Evolutionary conservation across 768 basidiomycete genomes (phyloP).

Genomic region (Scleroderma bovista): DNA sequence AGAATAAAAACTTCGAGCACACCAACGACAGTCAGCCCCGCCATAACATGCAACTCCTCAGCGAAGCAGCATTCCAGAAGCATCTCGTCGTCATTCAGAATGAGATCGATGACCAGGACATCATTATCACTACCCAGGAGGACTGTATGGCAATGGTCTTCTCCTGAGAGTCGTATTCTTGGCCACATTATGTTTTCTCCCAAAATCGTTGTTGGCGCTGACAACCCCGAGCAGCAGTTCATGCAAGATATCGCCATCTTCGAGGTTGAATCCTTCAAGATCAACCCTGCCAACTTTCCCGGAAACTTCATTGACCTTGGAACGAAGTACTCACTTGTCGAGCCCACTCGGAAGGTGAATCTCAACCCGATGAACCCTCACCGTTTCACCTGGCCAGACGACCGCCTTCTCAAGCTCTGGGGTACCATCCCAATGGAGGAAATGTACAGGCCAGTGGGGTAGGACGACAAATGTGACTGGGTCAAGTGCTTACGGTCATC

Average conservation of each 20-base stretch:
- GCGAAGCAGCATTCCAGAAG: conserved; percentile 7
- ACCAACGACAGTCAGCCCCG: conserved; percentile 10
- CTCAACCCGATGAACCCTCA: conserved; percentile 6
- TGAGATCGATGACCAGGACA: not conserved
- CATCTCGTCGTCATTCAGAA: conserved; percentile 6
- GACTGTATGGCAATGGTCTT: conserved; percentile 10
- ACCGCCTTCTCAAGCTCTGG: conserved; percentile 14
- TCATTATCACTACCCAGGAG: not conserved
- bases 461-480: conserved; percentile 5
- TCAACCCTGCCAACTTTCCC: too few relatives aligned
- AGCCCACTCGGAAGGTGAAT: conserved; percentile 8
- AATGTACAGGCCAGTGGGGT: conserved; percentile 12
- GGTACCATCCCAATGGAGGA: conserved; percentile 12
- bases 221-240: too few relatives aligned
- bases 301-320: too few relatives aligned
- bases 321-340: not conserved
- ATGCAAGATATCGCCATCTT: not conserved
- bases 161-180: conserved; percentile 13
- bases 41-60: conserved; percentile 11
- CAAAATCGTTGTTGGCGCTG: too few relatives aligned
- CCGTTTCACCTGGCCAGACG: conserved; percentile 15
- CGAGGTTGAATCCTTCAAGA: not conserved
- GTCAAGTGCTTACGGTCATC: conserved; percentile 5
- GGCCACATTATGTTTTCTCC: conserved; percentile 23
- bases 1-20: conserved; percentile 4